Evolutionary conservation across 768 basidiomycete species (phyloP).

Genomic region (Pisolithus microcarpus): DNA sequence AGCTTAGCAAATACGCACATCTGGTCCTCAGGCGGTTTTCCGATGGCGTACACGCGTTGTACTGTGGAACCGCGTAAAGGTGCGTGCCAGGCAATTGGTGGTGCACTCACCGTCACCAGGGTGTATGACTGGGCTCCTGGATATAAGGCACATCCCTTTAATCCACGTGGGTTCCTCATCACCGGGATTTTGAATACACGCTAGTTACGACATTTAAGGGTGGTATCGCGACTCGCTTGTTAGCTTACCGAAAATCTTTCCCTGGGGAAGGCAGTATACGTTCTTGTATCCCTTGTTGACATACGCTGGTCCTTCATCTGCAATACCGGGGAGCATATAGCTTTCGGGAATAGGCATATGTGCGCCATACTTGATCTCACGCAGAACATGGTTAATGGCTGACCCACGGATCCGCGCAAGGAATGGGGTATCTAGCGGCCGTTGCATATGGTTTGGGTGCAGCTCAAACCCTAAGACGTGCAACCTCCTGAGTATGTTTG

Average conservation of each 20-base stretch:
- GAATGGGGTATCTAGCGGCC: constrained; percentile 49
- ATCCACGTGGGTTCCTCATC: constrained; percentile 49
- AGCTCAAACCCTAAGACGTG: constrained; percentile 43
- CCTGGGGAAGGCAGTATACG: constrained; percentile 46
- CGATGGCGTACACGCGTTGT: constrained; percentile 65
- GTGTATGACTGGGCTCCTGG: constrained; percentile 68
- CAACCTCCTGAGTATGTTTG: constrained; percentile 45
- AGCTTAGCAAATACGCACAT: constrained; percentile 53
- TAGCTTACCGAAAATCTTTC: constrained; percentile 59
- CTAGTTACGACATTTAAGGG: constrained; percentile 26
- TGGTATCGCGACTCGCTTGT: not conserved
- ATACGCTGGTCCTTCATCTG: constrained; percentile 75
- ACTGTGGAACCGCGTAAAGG: constrained; percentile 32
- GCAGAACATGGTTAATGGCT: constrained; percentile 56
- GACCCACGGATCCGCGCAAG: constrained; percentile 50
- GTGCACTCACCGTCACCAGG: constrained; percentile 57
- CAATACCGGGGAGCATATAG: constrained; percentile 69
- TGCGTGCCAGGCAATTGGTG: not conserved
- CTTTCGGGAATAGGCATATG: constrained; percentile 65
- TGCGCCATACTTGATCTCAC: constrained; percentile 70
- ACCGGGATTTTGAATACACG: constrained; percentile 48
- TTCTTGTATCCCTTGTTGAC: constrained; percentile 39
- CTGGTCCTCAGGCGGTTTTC: constrained; percentile 51
- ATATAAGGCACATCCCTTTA: constrained; percentile 55
- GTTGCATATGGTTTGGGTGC: constrained; percentile 25